These are phyloP conservation scores for Physcomitrium patens DNA, from an alignment of 225 moss, liverwort and hornwort genomes.

Conservation along the genomic window DNA sequence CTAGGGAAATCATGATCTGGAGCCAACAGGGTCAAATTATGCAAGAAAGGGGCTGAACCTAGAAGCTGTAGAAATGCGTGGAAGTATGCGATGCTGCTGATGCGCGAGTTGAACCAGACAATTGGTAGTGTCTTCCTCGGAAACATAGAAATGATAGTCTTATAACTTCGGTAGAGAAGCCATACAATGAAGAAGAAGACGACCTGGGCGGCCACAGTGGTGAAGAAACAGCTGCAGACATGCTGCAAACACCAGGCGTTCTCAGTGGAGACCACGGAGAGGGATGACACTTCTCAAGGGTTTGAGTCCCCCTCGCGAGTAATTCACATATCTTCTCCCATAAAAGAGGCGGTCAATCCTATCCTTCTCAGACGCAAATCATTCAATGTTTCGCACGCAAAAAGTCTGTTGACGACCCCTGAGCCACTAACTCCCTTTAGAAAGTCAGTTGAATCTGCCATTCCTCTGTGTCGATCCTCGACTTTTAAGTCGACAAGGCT, in stretches of 20 bases:
- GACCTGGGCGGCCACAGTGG: constrained; percentile 57
- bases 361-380: constrained; percentile 45
- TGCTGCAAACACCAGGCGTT: constrained; percentile 56
- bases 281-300: constrained; percentile 44
- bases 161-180: constrained; percentile 18
- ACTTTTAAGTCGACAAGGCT: constrained; percentile 42
- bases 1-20: background rate
- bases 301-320: constrained; percentile 36
- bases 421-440: constrained; percentile 50
- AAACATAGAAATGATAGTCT: constrained; percentile 29
- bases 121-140: constrained; percentile 8
- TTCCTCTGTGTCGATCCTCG: constrained; percentile 48
- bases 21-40: constrained; percentile 1
- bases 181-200: constrained; percentile 61
- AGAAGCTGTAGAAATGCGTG: background rate
- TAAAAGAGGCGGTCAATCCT: constrained; percentile 34
- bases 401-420: constrained; percentile 42
- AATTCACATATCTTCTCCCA: constrained; percentile 57
- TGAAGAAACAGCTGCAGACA: constrained; percentile 66
- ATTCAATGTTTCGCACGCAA: constrained; percentile 46
- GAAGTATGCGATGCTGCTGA: background rate
- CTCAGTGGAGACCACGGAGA: constrained; percentile 49
- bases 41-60: constrained; percentile 16
- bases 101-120: constrained; percentile 8
- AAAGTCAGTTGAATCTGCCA: constrained; percentile 59